Evolutionary conservation across 2,329 filamentous ascomycete genomes (phyloP).

Genomic region (Mycogone perniciosa): DNA sequence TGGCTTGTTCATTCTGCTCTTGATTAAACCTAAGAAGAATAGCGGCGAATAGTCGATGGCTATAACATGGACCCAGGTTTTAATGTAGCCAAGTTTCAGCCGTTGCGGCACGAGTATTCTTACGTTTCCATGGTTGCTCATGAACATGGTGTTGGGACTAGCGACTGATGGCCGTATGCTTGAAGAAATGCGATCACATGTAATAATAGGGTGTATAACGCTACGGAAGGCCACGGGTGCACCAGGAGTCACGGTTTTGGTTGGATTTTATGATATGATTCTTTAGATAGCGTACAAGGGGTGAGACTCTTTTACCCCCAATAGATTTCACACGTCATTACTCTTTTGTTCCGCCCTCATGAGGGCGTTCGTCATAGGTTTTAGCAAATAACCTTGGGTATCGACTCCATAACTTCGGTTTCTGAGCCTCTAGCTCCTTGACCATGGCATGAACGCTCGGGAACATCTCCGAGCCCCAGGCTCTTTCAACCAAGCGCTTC

Average conservation of each 20-base stretch:
- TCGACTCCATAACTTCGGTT: conserved; percentile 24
- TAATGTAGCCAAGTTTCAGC: neutral
- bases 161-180: conserved; percentile 6
- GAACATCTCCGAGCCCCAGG: conserved; percentile 29
- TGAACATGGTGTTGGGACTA: conserved; percentile 8
- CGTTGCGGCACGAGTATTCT: neutral
- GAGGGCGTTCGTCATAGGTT: conserved; percentile 19
- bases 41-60: conserved; percentile 13
- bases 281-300: conserved; percentile 11
- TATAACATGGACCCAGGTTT: neutral
- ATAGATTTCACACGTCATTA: conserved; percentile 6
- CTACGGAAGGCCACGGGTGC: conserved; percentile 19
- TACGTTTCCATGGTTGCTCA: neutral
- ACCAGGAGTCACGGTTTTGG: conserved; percentile 23
- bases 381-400: conserved; percentile 25
- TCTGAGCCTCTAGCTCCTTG: conserved; percentile 24
- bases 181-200: conserved; percentile 15
- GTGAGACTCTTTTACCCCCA: neutral
- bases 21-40: conserved; percentile 69
- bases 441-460: conserved; percentile 18
- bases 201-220: conserved; percentile 25
- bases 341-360: neutral
- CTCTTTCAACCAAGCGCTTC: conserved; percentile 27
- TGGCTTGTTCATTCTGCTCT: conserved; percentile 76
- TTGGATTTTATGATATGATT: conserved; percentile 14